Evolutionary conservation across 148 eudicot species (phyloP), one percentile per base, ranked within the genome.

Genomic region (Camellia japonica): DNA sequence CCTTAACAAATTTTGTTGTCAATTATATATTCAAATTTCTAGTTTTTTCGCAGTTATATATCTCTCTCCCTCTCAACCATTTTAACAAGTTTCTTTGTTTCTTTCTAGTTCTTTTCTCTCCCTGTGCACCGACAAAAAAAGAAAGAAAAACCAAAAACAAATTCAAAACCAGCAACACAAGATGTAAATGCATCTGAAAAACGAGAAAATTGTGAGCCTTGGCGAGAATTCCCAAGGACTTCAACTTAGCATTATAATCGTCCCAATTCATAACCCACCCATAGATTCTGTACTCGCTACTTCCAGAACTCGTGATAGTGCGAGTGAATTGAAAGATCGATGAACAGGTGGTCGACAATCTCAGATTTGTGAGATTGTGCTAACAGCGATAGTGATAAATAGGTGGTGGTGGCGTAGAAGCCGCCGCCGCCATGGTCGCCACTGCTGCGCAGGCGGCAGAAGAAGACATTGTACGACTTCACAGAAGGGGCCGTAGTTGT

Each of bases 181-280:
- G 38, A 30, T 30, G 38, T 30, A 30, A 30, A 30, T 30, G 4
- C 51, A 93, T 98, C 99, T 96, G 99, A 74, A 96, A 96, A 70
- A 96, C 99, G 6, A 96, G 94, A 82, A 96, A 96, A 90, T 96
- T 94, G 74, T 97, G 87, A 30, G 99, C 97, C 85, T 96, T 96
- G 65, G 94, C 97, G 5, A 96, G 92, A 67, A 96, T 91, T 13
- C 98, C 97, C 5, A 94, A 86, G 0, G 90, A 86, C 84, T 82
- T 87, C 86, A 93, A 84, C 85, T 52, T 86, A 2, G 82, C 87
- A 82, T 89, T 90, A 74, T 96, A 96, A 77, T 90, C 95, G 73
- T 96, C 97, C 98, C 95, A 93, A 51, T 70, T 90, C 71, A 96
- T 95, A 58, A 89, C 85, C 51, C 88, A 85, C 20, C 85, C 92